phyloP scores from a whole-genome alignment of 2,329 filamentous ascomycete species.

The Fusarium irregulare region DNA sequence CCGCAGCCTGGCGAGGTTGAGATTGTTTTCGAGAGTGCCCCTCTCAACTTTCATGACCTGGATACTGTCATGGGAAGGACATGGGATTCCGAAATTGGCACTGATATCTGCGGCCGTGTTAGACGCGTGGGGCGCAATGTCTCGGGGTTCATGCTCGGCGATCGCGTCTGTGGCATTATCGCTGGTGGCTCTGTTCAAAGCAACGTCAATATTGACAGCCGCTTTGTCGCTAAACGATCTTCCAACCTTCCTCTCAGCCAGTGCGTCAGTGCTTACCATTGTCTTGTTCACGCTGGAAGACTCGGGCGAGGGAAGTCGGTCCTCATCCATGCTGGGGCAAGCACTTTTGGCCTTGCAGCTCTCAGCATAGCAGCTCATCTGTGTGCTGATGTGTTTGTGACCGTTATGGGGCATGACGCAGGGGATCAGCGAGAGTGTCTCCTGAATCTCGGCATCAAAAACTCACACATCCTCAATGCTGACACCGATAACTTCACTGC shows the following conservation, averaged over 20 bases:
- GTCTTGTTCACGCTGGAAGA: slow-evolving; percentile 51
- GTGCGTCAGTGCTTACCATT: slow-evolving; percentile 57
- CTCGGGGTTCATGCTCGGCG: slow-evolving; percentile 49
- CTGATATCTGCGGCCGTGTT: slow-evolving; percentile 57
- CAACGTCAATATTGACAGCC: slow-evolving; percentile 48
- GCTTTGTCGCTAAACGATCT: slow-evolving; percentile 51
- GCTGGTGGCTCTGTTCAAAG: slow-evolving; percentile 52
- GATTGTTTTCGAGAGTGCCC: slow-evolving; percentile 53
- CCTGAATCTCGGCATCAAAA: slow-evolving; percentile 48
- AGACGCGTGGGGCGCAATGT: slow-evolving; percentile 50
- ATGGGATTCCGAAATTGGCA: slow-evolving; percentile 49
- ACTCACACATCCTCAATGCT: slow-evolving; percentile 54
- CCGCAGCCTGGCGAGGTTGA: slow-evolving; percentile 53
- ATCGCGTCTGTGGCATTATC: slow-evolving; percentile 57
- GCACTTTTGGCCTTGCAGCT: slow-evolving; percentile 58
- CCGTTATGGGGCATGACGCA: slow-evolving; percentile 48
- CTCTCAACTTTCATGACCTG: slow-evolving; percentile 53
- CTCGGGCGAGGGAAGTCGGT: slow-evolving; percentile 47
- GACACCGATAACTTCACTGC: slow-evolving; percentile 51
- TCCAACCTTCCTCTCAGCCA: slow-evolving; percentile 52
- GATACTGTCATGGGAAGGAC: slow-evolving; percentile 51
- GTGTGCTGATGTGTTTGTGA: slow-evolving; percentile 57
- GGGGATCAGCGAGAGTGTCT: slow-evolving; percentile 54
- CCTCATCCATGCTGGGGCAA: slow-evolving; percentile 59
- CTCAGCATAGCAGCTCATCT: slow-evolving; percentile 54